These are phyloP conservation scores for Pholiota microspora DNA, from an alignment of 768 basidiomycete genomes.

Conservation along the genomic window DNA sequence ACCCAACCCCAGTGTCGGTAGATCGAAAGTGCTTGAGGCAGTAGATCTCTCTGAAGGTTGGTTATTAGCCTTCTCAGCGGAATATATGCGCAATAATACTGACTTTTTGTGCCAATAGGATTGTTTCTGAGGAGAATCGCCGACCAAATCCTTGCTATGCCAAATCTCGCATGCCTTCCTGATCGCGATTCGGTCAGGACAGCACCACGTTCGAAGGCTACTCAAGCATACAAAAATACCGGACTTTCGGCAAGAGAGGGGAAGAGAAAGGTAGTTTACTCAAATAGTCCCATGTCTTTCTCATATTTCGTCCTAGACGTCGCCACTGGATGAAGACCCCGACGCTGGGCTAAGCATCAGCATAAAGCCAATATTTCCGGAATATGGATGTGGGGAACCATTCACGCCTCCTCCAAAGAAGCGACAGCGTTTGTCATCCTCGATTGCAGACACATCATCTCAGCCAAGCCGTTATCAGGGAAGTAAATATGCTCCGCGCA, in stretches of 20 bases:
- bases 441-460: neutral
- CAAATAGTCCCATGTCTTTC: neutral
- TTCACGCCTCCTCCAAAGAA: neutral
- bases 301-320: neutral
- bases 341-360: neutral
- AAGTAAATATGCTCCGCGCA: neutral
- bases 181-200: neutral
- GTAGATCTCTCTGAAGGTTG: slow-evolving; percentile 45
- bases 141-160: slow-evolving; percentile 40
- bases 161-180: slow-evolving; percentile 42
- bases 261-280: neutral
- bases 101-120: slow-evolving; percentile 22
- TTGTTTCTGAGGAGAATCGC: slow-evolving; percentile 33
- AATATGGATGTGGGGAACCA: neutral
- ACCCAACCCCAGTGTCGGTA: slow-evolving; percentile 21
- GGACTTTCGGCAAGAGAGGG: no score
- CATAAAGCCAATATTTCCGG: neutral
- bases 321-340: neutral
- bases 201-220: neutral
- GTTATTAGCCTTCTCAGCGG: slow-evolving; percentile 16
- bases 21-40: slow-evolving; percentile 37
- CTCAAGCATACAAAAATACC: no score
- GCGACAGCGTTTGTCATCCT: neutral
- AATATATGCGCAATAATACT: slow-evolving; percentile 5
- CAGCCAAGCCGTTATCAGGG: neutral